phyloP scores from a whole-genome alignment of 352 stramenopile species.

The Phytophthora boehmeriae region DNA sequence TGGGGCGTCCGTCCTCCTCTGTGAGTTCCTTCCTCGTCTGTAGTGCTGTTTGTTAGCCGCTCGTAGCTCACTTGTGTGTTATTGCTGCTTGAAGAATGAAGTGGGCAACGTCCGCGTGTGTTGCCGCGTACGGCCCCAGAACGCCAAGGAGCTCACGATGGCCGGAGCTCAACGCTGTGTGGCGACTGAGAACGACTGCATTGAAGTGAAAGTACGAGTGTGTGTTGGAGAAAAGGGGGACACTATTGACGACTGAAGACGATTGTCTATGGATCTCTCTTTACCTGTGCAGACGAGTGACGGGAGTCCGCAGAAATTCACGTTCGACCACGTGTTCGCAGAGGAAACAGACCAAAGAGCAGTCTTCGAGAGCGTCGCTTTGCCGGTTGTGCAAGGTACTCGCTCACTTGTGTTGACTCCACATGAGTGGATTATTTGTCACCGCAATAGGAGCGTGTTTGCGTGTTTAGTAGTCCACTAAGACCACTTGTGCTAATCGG shows the following conservation, averaged over 20 bases:
- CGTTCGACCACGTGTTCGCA: slow-evolving; percentile 91
- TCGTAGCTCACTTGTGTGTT: neutral
- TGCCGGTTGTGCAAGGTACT: slow-evolving; percentile 88
- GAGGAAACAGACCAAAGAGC: slow-evolving; percentile 81
- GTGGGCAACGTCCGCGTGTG: slow-evolving; percentile 80
- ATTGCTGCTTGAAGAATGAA: slow-evolving; percentile 27
- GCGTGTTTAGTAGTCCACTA: no score
- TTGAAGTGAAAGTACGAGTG: slow-evolving; percentile 70
- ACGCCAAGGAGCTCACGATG: slow-evolving; percentile 80
- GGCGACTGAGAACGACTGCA: slow-evolving; percentile 46
- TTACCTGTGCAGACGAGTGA: slow-evolving; percentile 51
- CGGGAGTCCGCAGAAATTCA: slow-evolving; percentile 77
- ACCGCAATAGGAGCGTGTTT: neutral
- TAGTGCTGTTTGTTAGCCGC: neutral
- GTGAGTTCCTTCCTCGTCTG: neutral
- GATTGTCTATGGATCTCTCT: no score
- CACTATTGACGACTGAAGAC: neutral
- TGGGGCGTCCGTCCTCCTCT: slow-evolving; percentile 1
- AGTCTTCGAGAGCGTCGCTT: slow-evolving; percentile 90
- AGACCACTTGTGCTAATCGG: no score
- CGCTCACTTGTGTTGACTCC: neutral
- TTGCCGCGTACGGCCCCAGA: slow-evolving; percentile 83
- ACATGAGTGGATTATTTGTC: neutral
- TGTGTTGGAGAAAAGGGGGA: no score
- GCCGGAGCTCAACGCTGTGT: slow-evolving; percentile 59